Evolutionary conservation across 495 filamentous ascomycete genomes (phyloP), one percentile per base, ranked within the genome.

Genomic region (Podospora tetraspora): DNA sequence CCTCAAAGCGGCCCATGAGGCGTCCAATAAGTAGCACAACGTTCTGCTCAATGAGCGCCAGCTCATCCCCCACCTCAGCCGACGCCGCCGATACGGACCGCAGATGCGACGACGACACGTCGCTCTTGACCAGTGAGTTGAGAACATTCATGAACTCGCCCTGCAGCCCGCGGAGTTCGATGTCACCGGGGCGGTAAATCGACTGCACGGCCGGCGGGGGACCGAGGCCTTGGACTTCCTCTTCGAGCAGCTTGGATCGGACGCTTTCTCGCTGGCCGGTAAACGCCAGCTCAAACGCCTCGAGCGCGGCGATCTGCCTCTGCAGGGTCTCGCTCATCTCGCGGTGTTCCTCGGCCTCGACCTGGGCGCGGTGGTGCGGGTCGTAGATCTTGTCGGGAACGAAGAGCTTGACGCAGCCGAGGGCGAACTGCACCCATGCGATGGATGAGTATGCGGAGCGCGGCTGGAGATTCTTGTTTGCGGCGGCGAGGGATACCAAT

Each of bases 361-460:
- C 80, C 56, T 89, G 84, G n/a, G 90, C 83, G 66, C 86, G 85
- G 66, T 94, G 81, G 25, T 94, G 92, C 13, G 95, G 95, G 76
- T 99, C 95, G 68, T 91, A 94, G 3, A 90, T 84, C 73, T 88
- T 87, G 75, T 96, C 89, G 0, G 96, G 93, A 3, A 97, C 89
- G 72, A 93, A 98, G 9, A 97, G 84, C 59, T 86, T 84, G 29
- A 99, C 78, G 61, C 84, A 85, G 0, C 84, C 89, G 2, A 89
- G 67, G 4, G 88, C 85, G 66, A 92, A 90, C 30, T 85, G 77
- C 6, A 87, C 76, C 90, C 90, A 93, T 7, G 91, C 88, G 1
- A 83, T 71, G 5, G 83, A 81, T 2, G 78, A 76, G 24, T 77
- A 78, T n/a, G 71, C 73, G 12, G 73, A 69, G 9, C 74, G 74